phyloP scores from a whole-genome alignment of 1,284 basidiomycete species.

The Sparassis latifolia region DNA sequence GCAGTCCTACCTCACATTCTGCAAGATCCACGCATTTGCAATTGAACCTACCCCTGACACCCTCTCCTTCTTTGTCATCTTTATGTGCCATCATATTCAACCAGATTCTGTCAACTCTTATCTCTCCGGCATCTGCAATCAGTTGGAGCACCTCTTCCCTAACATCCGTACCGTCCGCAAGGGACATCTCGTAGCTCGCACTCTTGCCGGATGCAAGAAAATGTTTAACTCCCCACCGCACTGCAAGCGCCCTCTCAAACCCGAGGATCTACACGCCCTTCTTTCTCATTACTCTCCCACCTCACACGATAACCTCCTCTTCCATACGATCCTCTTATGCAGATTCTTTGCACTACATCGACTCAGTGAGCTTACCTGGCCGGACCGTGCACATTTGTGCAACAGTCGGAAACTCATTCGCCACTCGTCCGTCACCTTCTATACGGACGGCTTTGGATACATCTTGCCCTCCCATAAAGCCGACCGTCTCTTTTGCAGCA shows the following conservation, averaged over 20 bases:
- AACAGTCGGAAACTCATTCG: not conserved
- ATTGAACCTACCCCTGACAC: constrained; percentile 24
- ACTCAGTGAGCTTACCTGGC: constrained; percentile 4
- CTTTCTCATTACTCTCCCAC: not conserved
- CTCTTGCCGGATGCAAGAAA: not conserved
- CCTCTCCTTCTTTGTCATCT: constrained; percentile 12
- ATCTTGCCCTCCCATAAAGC: constrained; percentile 1
- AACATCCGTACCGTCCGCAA: not conserved
- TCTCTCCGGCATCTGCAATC: constrained; percentile 1
- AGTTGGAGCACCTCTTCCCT: constrained; percentile 1
- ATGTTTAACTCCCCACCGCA: not conserved
- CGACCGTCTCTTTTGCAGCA: constrained; percentile 2
- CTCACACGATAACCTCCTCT: constrained; percentile 1
- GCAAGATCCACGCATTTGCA: constrained; percentile 23
- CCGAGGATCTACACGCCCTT: not conserved
- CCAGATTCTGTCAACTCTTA: constrained; percentile 1
- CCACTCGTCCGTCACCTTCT: not conserved
- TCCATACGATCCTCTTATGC: not conserved
- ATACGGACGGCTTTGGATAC: not conserved
- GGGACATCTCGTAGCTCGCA: not conserved
- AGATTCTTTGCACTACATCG: constrained; percentile 1
- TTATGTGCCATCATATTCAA: not conserved
- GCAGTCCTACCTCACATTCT: constrained; percentile 26
- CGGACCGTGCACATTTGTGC: not conserved
- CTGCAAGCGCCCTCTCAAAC: not conserved